Percentiles rank a stretch among this genome's conserved stretches.
Evolutionary conservation across 495 filamentous ascomycete species (phyloP).

Genomic region (Xylaria castorea): DNA sequence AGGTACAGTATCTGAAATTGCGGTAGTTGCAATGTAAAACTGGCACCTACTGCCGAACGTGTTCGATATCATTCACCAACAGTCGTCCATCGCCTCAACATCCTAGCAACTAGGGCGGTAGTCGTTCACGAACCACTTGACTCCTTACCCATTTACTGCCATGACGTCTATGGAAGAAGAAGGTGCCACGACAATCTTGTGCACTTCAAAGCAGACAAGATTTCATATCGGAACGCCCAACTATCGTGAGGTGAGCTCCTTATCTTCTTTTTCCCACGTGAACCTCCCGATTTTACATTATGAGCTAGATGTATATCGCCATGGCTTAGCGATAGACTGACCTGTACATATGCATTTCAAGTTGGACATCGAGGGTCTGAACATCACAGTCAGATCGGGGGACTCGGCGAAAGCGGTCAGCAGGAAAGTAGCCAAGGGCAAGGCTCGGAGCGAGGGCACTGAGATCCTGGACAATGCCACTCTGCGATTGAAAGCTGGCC

Average conservation of each 20-base stretch:
- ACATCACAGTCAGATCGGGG: slow-evolving; percentile 63
- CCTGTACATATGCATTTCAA: slow-evolving; percentile 35
- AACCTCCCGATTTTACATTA: not conserved
- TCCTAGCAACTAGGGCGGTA: not conserved
- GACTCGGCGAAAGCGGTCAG: slow-evolving; percentile 19
- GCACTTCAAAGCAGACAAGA: slow-evolving; percentile 63
- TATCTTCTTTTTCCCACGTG: not conserved
- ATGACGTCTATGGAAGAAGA: slow-evolving; percentile 58
- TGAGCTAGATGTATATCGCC: not conserved
- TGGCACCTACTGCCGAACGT: not conserved
- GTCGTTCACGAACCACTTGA: not conserved
- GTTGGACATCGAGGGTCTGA: slow-evolving; percentile 72
- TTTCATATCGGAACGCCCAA: slow-evolving; percentile 62
- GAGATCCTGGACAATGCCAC: slow-evolving; percentile 74
- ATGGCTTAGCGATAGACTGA: not conserved
- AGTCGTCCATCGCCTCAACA: not conserved
- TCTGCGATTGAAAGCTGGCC: slow-evolving; percentile 70
- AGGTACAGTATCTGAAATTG: not conserved
- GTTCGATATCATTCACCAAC: not conserved
- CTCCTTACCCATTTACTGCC: not conserved
- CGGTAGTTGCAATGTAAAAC: not conserved
- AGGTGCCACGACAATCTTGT: slow-evolving; percentile 56
- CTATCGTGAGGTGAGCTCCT: slow-evolving; percentile 55
- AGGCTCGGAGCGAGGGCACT: slow-evolving; percentile 59
- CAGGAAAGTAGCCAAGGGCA: slow-evolving; percentile 52